Evolutionary conservation across 176 grass and related monocot species (phyloP).

Genomic region (Oryza meyeriana): DNA sequence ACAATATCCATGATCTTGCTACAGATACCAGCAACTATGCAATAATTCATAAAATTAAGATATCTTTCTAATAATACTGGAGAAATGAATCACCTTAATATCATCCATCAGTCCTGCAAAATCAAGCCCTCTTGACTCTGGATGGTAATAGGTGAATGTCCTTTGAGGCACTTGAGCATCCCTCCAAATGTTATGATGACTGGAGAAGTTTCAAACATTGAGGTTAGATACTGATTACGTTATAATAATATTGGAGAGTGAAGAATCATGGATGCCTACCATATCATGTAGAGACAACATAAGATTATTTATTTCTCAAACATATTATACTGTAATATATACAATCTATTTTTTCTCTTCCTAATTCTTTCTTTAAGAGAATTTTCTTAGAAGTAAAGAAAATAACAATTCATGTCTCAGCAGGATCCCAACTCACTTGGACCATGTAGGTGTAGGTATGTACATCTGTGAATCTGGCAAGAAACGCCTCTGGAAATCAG

Average conservation of each 20-base stretch:
- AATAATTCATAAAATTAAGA: conserved; percentile 6
- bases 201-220: conserved; percentile 36
- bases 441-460: conserved; percentile 92
- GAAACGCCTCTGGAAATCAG: conserved; percentile 93
- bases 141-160: conserved; percentile 76
- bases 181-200: conserved; percentile 97
- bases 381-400: conserved; percentile 5
- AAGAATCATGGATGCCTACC: neutral
- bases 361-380: neutral
- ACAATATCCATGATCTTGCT: neutral
- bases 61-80: neutral
- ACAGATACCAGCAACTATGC: neutral
- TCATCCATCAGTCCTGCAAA: conserved; percentile 89
- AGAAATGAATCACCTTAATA: conserved; percentile 66
- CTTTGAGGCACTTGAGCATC: conserved; percentile 83
- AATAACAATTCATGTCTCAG: neutral
- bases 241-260: neutral
- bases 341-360: neutral
- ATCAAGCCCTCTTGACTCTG: conserved; percentile 81
- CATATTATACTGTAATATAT: neutral
- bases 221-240: conserved; percentile 20
- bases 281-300: neutral
- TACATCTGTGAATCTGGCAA: conserved; percentile 90
- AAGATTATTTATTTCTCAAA: neutral
- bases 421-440: conserved; percentile 62